Evolutionary conservation across 768 basidiomycete genomes (phyloP).

Genomic region (Wakefieldia striispora): DNA sequence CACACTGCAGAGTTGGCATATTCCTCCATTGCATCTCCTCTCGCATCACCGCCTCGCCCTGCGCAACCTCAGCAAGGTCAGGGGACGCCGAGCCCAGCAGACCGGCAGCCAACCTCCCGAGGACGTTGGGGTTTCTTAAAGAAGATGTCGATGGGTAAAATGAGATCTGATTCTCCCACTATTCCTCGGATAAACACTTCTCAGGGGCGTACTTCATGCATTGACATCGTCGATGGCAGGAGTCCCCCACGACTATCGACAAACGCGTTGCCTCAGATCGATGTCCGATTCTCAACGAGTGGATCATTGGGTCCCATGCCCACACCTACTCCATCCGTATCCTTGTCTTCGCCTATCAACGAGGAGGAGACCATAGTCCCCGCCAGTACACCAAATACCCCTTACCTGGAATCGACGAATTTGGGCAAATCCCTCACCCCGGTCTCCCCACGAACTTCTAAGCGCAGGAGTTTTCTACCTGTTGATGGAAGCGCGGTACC

Average conservation of each 20-base stretch:
- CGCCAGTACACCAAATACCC: background rate
- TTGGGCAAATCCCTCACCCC: constrained; percentile 39
- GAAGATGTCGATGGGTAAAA: constrained; percentile 98
- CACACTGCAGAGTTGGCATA: constrained; percentile 12
- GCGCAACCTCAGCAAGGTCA: constrained; percentile 11
- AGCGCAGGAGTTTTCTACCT: constrained; percentile 87
- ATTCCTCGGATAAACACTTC: constrained; percentile 37
- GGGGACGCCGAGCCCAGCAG: constrained; percentile 21
- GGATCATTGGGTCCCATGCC: constrained; percentile 56
- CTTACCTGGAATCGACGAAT: constrained; percentile 4
- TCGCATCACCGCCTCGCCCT: constrained; percentile 27
- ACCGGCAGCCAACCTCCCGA: constrained; percentile 27
- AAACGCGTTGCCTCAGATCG: constrained; percentile 56
- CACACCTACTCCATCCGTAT: constrained; percentile 32
- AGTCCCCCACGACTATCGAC: constrained; percentile 32
- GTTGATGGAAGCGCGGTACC: constrained; percentile 65
- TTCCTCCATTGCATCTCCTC: constrained; percentile 27
- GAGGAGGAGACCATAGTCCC: constrained; percentile 19
- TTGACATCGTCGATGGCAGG: constrained; percentile 16
- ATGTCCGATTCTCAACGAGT: constrained; percentile 70
- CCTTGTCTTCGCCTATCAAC: constrained; percentile 21
- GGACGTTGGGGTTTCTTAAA: constrained; percentile 94
- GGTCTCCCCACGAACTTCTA: constrained; percentile 49
- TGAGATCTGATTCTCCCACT: constrained; percentile 61
- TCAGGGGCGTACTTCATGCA: constrained; percentile 18